Percentiles rank a stretch among this genome's conserved stretches.
phyloP scores from a whole-genome alignment of 1,284 basidiomycete species.

The Ceraceosorus guamensis region DNA sequence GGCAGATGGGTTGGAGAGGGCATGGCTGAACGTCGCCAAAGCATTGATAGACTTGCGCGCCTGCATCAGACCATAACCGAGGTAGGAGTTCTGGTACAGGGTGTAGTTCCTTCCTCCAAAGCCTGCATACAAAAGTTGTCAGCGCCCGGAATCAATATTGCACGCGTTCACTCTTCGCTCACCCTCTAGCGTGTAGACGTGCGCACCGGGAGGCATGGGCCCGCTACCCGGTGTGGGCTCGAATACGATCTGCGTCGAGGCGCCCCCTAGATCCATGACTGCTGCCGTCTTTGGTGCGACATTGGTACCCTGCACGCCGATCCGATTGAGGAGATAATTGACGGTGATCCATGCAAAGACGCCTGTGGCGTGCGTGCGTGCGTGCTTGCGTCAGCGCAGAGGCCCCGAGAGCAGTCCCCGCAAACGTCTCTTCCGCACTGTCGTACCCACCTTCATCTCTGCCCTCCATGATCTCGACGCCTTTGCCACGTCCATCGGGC shows the following conservation, averaged over 20 bases:
- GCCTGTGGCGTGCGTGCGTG: not conserved
- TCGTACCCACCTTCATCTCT: slow-evolving; percentile 62
- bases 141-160: not conserved
- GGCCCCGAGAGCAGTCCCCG: too few relatives aligned
- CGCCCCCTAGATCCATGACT: slow-evolving; percentile 91
- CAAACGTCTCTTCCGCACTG: too few relatives aligned
- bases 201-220: slow-evolving; percentile 74
- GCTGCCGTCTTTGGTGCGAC: slow-evolving; percentile 56
- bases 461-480: slow-evolving; percentile 69
- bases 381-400: too few relatives aligned
- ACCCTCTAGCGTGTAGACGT: slow-evolving; percentile 72
- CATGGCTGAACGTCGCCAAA: slow-evolving; percentile 76
- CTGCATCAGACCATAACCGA: slow-evolving; percentile 91
- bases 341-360: slow-evolving; percentile 98
- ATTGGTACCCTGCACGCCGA: slow-evolving; percentile 48
- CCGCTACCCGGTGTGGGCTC: slow-evolving; percentile 59
- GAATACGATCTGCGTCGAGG: slow-evolving; percentile 96
- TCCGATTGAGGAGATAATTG: slow-evolving; percentile 61
- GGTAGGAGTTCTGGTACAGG: slow-evolving; percentile 49
- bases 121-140: slow-evolving; percentile 2
- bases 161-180: not conserved
- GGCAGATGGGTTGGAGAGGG: slow-evolving; percentile 50
- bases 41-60: slow-evolving; percentile 79
- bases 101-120: slow-evolving; percentile 38
- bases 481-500: slow-evolving; percentile 18